These are phyloP conservation scores for Fusarium phyllophilum DNA, from an alignment of 2,329 filamentous ascomycete species.

Conservation along the genomic window DNA sequence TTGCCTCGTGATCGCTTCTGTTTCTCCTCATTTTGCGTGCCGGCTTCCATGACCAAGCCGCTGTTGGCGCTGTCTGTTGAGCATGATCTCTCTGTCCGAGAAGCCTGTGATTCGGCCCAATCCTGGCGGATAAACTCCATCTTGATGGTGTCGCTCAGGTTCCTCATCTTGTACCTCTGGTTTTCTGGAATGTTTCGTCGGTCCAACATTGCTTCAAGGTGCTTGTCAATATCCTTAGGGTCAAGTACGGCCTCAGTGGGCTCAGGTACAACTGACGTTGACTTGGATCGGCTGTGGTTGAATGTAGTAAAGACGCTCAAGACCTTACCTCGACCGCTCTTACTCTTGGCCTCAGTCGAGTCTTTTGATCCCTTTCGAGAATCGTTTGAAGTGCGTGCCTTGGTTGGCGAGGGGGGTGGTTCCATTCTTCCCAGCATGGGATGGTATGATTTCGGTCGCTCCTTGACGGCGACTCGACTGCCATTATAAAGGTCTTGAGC, in stretches of 20 bases:
- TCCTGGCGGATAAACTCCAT: conserved; percentile 95
- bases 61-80: conserved; percentile 58
- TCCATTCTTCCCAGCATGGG: conserved; percentile 40
- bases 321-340: conserved; percentile 54
- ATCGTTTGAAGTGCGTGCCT: conserved; percentile 34
- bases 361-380: conserved; percentile 43
- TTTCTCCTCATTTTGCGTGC: conserved; percentile 58
- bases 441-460: conserved; percentile 64
- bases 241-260: conserved; percentile 63
- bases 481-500: conserved; percentile 33
- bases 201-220: conserved; percentile 75
- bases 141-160: conserved; percentile 88
- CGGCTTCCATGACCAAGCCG: conserved; percentile 49
- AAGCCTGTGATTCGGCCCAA: conserved; percentile 73
- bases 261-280: conserved; percentile 40
- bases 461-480: conserved; percentile 48
- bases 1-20: conserved; percentile 58
- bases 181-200: conserved; percentile 93
- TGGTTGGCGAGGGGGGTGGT: conserved; percentile 35
- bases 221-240: conserved; percentile 64
- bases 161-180: conserved; percentile 94
- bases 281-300: conserved; percentile 52
- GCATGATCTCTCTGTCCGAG: conserved; percentile 56
- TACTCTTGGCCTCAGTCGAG: conserved; percentile 47
- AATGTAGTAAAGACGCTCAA: conserved; percentile 53